Percentiles rank a stretch among this genome's conserved stretches.
These are phyloP conservation scores for Trichophyton schoenleinii DNA, from an alignment of 2,329 filamentous ascomycete species.

Conservation along the genomic window DNA sequence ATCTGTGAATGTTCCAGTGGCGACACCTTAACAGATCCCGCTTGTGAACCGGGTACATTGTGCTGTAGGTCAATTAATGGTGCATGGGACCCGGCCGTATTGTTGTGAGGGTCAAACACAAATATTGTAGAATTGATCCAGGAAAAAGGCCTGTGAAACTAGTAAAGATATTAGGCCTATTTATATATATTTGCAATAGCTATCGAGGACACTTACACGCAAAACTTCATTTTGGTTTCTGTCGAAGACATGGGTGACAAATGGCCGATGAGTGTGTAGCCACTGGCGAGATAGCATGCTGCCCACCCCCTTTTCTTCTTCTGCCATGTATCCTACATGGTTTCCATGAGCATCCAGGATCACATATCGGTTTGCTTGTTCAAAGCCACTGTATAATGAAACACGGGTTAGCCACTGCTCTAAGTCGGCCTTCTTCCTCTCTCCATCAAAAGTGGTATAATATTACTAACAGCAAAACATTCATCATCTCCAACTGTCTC, in stretches of 20 bases:
- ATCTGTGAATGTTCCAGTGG: conserved; percentile 43
- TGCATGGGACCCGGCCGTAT: conserved; percentile 22
- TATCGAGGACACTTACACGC: conserved; percentile 24
- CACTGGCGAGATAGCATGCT: conserved; percentile 46
- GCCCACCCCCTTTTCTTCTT: conserved; percentile 48
- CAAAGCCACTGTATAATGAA: conserved; percentile 40
- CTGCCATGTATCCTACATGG: conserved; percentile 52
- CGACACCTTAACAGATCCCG: conserved; percentile 41
- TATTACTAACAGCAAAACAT: conserved; percentile 41
- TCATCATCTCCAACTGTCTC: conserved; percentile 53
- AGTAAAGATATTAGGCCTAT: neutral
- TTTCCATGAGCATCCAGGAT: conserved; percentile 53
- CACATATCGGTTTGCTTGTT: conserved; percentile 54
- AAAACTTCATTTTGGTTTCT: conserved; percentile 47
- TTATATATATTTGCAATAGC: neutral
- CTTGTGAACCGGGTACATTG: conserved; percentile 31
- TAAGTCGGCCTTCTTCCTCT: neutral
- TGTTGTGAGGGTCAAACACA: conserved; percentile 42
- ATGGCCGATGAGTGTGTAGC: conserved; percentile 50
- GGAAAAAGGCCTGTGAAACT: conserved; percentile 51
- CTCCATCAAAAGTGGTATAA: neutral
- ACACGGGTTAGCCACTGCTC: neutral
- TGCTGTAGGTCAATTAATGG: conserved; percentile 24
- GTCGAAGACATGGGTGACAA: conserved; percentile 55
- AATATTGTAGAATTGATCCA: conserved; percentile 50